phyloP scores from a whole-genome alignment of 208 protist species.

The Acanthamoeba healyi region DNA sequence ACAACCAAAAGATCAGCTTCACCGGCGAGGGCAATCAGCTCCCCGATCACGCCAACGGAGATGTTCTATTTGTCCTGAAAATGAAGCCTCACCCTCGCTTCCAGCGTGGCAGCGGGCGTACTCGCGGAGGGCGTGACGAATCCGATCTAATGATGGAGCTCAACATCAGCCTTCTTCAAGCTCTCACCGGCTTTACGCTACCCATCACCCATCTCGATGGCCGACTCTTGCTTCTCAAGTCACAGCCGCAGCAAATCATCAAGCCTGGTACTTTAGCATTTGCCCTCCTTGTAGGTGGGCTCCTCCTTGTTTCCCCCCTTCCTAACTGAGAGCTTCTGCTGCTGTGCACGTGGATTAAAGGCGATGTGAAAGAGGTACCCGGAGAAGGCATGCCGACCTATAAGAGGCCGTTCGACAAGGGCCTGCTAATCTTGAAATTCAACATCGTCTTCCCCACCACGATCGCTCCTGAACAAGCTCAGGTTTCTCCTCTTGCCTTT shows the following conservation, averaged over 20 bases:
- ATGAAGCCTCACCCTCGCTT: constrained; percentile 94
- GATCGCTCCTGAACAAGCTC: constrained; percentile 18
- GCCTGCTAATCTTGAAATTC: constrained; percentile 69
- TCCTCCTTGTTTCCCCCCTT: background rate
- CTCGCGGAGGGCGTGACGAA: constrained; percentile 6
- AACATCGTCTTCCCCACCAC: constrained; percentile 61
- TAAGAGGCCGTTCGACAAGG: constrained; percentile 78
- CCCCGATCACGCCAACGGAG: constrained; percentile 95
- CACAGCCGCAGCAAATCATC: constrained; percentile 60
- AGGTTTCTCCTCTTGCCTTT: background rate
- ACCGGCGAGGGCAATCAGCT: constrained; percentile 96
- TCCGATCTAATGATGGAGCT: constrained; percentile 50
- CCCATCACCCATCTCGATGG: constrained; percentile 71
- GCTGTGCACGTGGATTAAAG: no score
- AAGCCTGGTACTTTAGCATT: constrained; percentile 15
- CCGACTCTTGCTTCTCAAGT: constrained; percentile 60
- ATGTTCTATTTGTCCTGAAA: constrained; percentile 98
- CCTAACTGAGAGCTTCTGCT: background rate
- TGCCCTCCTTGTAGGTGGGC: background rate
- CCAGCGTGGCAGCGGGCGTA: constrained; percentile 25
- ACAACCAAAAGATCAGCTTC: constrained; percentile 97
- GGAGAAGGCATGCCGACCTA: constrained; percentile 76
- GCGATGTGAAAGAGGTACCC: constrained; percentile 71
- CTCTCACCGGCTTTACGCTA: constrained; percentile 65
- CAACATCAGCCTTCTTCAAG: constrained; percentile 45